Conservation (phyloP, 2,329 filamentous ascomycete genomes). For the Fusarium pilosicola region DNA sequence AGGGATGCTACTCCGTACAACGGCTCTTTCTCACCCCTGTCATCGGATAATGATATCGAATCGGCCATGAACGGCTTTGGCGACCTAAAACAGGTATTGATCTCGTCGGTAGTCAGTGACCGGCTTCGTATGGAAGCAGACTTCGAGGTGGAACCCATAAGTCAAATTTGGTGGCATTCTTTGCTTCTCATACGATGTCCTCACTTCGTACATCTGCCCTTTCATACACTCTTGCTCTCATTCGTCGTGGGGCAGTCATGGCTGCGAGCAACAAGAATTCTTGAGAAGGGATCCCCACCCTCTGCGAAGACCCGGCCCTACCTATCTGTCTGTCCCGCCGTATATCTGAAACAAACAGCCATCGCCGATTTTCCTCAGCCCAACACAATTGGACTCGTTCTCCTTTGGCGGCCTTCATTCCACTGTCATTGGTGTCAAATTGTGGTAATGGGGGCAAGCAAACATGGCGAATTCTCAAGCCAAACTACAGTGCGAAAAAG, state of each 20-base stretch:
- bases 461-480: not conserved
- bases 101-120: constrained; percentile 1
- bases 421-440: not conserved
- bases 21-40: not conserved
- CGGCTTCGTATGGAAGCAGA: not conserved
- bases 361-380: not conserved
- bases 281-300: not conserved
- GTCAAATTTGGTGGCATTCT: not conserved
- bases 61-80: not conserved
- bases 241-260: not conserved
- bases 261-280: not conserved
- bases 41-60: not conserved
- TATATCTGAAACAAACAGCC: not conserved
- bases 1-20: not conserved
- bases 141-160: not conserved
- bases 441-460: not conserved
- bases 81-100: not conserved
- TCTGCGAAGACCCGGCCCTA: not conserved
- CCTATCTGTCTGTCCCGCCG: not conserved
- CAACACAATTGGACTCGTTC: not conserved
- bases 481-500: not conserved
- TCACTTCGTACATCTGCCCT: not conserved
- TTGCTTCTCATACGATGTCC: not conserved
- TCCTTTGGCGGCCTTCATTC: not conserved
- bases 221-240: not conserved